Conservation (phyloP, 2,329 filamentous ascomycete species). For the Camptophora hylomeconis region DNA sequence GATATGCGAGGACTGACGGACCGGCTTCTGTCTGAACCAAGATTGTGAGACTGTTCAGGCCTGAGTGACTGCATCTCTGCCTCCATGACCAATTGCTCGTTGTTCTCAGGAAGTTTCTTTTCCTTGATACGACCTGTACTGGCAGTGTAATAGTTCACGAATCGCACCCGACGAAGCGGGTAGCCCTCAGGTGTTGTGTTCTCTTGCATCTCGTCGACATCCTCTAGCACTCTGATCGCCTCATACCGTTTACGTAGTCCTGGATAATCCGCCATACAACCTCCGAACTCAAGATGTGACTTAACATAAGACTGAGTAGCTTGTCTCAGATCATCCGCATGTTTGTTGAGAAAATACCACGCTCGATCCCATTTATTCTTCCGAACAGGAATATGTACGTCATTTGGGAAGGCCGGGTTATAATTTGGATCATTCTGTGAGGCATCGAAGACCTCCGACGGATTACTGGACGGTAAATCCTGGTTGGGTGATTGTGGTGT, state of each 20-base stretch:
- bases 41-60: not conserved
- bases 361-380: slow-evolving; percentile 51
- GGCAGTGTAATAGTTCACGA: slow-evolving; percentile 85
- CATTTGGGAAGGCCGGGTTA: slow-evolving; percentile 65
- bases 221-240: slow-evolving; percentile 57
- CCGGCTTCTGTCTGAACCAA: not conserved
- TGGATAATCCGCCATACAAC: slow-evolving; percentile 63
- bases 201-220: slow-evolving; percentile 44
- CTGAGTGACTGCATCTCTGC: slow-evolving; percentile 14
- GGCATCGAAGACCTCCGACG: slow-evolving; percentile 16
- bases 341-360: slow-evolving; percentile 69
- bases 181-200: slow-evolving; percentile 20
- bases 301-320: slow-evolving; percentile 62
- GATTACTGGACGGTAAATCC: slow-evolving; percentile 2
- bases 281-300: slow-evolving; percentile 73
- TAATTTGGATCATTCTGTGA: slow-evolving; percentile 45
- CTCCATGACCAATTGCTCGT: slow-evolving; percentile 3
- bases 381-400: slow-evolving; percentile 54
- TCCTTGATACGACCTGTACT: slow-evolving; percentile 59
- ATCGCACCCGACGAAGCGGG: slow-evolving; percentile 45
- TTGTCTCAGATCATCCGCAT: slow-evolving; percentile 56
- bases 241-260: slow-evolving; percentile 59
- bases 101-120: slow-evolving; percentile 17
- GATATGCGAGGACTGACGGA: slow-evolving; percentile 30
- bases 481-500: slow-evolving; percentile 1